Evolutionary conservation across 139 green algal species (phyloP), one percentile per base, ranked within the genome.

Genomic region (Coccomyxa sp.): DNA sequence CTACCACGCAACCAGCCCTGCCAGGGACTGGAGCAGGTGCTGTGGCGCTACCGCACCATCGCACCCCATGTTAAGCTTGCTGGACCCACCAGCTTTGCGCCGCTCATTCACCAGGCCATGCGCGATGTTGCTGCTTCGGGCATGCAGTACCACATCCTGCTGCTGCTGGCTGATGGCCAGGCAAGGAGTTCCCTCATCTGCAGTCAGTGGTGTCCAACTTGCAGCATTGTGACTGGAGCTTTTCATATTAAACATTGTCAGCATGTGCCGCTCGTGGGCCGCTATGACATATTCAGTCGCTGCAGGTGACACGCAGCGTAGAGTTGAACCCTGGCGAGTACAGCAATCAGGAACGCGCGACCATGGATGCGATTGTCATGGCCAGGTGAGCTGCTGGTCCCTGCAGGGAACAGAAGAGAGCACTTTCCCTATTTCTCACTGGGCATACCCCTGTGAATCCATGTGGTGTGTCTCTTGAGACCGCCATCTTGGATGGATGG

Each of bases 21-120:
- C 32, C 23, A 88, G 23, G 86, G 86, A 16, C 58, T 90, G 27
- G 79, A 88, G 23, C 27, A 82, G 77, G 80, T 79, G 18, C 28
- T 90, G 67, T 17, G 23, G 18, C 31, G 83, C 14, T 90, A 90
- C 71, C 60, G 75, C 51, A 23, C 83, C 23, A 86, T 90, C 23
- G 28, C 66, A 59, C 82, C 86, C 12, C 81, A 84, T 25, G 68
- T 88, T 13, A 51, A 59, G 58, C 75, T 89, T 58, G 74, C 86
- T 60, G 93, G 93, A 11, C 93, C 93, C 75, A 96, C 93, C 4
- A 94, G 90, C 15, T 96, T 96, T 84, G 93, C 92, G 0, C 93
- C 93, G 17, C 82, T 90, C 28, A 93, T 96, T 67, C 71, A 89
- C 23, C 82, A 91, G 30, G 92, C 91, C 13, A 89, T 90, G 60